Evolutionary conservation across 805 yeast genomes (phyloP).

Genomic region (Candida rishiriensis): DNA sequence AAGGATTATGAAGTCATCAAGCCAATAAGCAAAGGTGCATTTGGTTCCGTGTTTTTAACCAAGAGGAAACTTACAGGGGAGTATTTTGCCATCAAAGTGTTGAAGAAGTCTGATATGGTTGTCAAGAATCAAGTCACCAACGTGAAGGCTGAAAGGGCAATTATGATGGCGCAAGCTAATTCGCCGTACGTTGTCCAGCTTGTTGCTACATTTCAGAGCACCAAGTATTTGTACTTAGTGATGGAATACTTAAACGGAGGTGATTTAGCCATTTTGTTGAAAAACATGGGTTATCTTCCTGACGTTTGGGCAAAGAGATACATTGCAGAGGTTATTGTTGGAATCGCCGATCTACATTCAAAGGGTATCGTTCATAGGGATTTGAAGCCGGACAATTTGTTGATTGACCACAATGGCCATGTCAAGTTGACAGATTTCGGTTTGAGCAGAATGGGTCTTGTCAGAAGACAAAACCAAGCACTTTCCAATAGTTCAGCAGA

Average conservation of each 20-base stretch:
- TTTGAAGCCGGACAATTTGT: constrained; percentile 87
- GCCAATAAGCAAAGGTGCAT: constrained; percentile 96
- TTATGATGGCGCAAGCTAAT: constrained; percentile 95
- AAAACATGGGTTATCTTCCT: constrained; percentile 77
- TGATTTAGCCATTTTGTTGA: constrained; percentile 82
- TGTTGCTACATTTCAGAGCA: constrained; percentile 83
- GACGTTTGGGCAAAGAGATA: constrained; percentile 84
- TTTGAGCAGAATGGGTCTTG: constrained; percentile 80
- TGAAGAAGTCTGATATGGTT: constrained; percentile 92
- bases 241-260: constrained; percentile 98
- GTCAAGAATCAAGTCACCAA: constrained; percentile 95
- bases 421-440: constrained; percentile 94
- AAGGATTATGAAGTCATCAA: constrained; percentile 85
- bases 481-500: not conserved
- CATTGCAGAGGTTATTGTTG: constrained; percentile 84
- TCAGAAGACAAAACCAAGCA: constrained; percentile 62
- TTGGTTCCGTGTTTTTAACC: constrained; percentile 90
- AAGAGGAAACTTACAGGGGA: constrained; percentile 85
- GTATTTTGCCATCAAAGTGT: constrained; percentile 88
- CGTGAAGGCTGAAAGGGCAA: constrained; percentile 91
- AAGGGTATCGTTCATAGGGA: constrained; percentile 93
- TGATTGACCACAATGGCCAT: constrained; percentile 86
- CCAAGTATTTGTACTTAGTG: constrained; percentile 81
- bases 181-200: constrained; percentile 90
- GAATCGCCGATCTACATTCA: constrained; percentile 83